Conservation (phyloP, 306 rosid genomes). For the Lupinus albus region DNA sequence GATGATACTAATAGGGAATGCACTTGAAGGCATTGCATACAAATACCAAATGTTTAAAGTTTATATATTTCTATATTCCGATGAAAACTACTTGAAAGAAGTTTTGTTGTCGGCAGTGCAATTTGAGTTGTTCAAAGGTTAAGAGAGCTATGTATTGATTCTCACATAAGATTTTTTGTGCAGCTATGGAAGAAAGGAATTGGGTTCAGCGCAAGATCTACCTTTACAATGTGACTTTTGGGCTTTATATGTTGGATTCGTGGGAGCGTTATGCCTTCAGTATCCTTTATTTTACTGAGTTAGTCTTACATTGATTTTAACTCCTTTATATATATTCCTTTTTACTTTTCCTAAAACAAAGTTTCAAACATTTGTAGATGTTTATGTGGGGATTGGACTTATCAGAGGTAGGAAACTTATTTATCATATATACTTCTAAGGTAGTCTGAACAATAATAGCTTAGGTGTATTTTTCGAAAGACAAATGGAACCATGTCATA, state of each 20-base stretch:
- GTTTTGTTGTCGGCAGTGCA: neutral
- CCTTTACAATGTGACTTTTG: slow-evolving; percentile 95
- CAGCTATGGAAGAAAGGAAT: slow-evolving; percentile 62
- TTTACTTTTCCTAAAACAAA: slow-evolving; percentile 3
- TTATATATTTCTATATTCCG: neutral
- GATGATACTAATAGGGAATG: neutral
- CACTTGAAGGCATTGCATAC: neutral
- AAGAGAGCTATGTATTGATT: neutral
- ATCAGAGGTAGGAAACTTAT: slow-evolving; percentile 7
- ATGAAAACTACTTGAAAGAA: slow-evolving; percentile 7
- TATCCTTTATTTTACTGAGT: slow-evolving; percentile 53
- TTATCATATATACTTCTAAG: neutral
- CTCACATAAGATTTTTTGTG: slow-evolving; percentile 10
- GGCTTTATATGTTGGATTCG: slow-evolving; percentile 91
- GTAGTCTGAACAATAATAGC: neutral
- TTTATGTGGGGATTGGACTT: neutral
- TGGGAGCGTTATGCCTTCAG: slow-evolving; percentile 93
- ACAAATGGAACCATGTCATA: slow-evolving; percentile 14
- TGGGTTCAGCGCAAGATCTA: slow-evolving; percentile 87
- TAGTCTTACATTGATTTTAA: slow-evolving; percentile 16
- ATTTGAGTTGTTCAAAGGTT: slow-evolving; percentile 18
- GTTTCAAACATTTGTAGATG: slow-evolving; percentile 19
- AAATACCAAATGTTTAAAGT: neutral
- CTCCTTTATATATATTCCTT: slow-evolving; percentile 19
- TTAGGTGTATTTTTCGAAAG: slow-evolving; percentile 9